Evolutionary conservation across 352 stramenopile species (phyloP).

Genomic region (Globisporangium viniferum): DNA sequence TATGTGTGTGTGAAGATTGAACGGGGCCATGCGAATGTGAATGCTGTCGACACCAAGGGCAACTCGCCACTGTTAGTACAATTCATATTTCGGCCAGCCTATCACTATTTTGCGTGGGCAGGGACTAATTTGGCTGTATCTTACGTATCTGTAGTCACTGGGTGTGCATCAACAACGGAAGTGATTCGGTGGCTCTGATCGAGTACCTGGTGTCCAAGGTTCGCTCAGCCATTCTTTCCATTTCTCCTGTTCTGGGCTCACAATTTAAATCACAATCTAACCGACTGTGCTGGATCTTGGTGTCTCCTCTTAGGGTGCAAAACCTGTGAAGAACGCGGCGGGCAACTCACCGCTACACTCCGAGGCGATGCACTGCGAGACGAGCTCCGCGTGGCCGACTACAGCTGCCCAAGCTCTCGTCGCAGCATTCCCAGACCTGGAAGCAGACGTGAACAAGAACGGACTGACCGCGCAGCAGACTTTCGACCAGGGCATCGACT

Average conservation of each 20-base stretch:
- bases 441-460: conserved; percentile 48
- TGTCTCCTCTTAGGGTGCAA: conserved; percentile 41
- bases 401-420: conserved; percentile 37
- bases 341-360: conserved; percentile 69
- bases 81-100: not conserved
- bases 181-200: conserved; percentile 43
- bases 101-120: not conserved
- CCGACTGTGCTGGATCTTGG: no score
- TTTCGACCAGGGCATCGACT: conserved; percentile 63
- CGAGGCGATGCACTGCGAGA: conserved; percentile 74
- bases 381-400: conserved; percentile 50
- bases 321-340: conserved; percentile 48
- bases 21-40: conserved; percentile 51
- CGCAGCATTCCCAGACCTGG: conserved; percentile 54
- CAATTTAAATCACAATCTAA: no score
- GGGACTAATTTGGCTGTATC: not conserved
- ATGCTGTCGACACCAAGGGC: conserved; percentile 58
- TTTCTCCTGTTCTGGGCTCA: no score
- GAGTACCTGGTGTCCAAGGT: conserved; percentile 64
- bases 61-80: conserved; percentile 62
- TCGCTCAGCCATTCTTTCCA: not conserved
- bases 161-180: conserved; percentile 58
- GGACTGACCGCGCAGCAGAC: conserved; percentile 58
- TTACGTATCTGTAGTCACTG: conserved; percentile 41
- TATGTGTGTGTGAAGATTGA: conserved; percentile 28